These are phyloP conservation scores for Taphrina wiesneri DNA, from an alignment of 1,139 yeast genomes.

Conservation along the genomic window DNA sequence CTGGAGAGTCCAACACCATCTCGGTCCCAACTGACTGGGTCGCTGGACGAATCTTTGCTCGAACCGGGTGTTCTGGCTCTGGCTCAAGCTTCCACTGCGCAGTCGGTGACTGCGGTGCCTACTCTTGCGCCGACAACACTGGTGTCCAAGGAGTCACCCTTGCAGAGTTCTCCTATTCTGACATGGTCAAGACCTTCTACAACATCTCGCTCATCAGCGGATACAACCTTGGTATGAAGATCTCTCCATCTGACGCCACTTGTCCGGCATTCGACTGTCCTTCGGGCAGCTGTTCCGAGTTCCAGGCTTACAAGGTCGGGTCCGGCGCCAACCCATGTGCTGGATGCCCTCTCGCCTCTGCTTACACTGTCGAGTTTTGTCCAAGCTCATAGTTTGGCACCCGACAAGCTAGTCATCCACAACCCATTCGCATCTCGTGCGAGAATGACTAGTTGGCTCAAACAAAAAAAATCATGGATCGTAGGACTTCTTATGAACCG, in stretches of 20 bases:
- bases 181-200: slow-evolving; percentile 28
- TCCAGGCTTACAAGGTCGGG: slow-evolving; percentile 23
- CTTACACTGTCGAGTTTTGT: slow-evolving; percentile 24
- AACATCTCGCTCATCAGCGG: slow-evolving; percentile 31
- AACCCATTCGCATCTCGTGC: no score
- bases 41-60: slow-evolving; percentile 30
- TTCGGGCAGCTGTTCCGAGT: slow-evolving; percentile 17
- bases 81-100: slow-evolving; percentile 23
- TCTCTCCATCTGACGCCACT: slow-evolving; percentile 11
- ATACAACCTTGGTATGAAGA: slow-evolving; percentile 28
- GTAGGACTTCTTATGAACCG: background rate
- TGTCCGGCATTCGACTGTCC: slow-evolving; percentile 27
- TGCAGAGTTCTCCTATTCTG: slow-evolving; percentile 34
- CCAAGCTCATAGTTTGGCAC: background rate
- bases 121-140: slow-evolving; percentile 13
- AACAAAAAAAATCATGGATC: background rate
- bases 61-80: slow-evolving; percentile 23
- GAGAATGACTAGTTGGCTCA: background rate
- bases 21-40: slow-evolving; percentile 17
- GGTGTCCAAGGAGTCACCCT: slow-evolving; percentile 31
- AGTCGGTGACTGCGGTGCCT: slow-evolving; percentile 32
- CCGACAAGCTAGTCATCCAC: background rate
- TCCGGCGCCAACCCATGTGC: slow-evolving; percentile 25
- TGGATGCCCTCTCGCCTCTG: slow-evolving; percentile 17
- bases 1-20: slow-evolving; percentile 16